A percentile compares a stretch with the other conserved stretches of the same genome.
These are phyloP conservation scores for Colletotrichum costaricense DNA, from an alignment of 2,329 filamentous ascomycete genomes.

Conservation along the genomic window DNA sequence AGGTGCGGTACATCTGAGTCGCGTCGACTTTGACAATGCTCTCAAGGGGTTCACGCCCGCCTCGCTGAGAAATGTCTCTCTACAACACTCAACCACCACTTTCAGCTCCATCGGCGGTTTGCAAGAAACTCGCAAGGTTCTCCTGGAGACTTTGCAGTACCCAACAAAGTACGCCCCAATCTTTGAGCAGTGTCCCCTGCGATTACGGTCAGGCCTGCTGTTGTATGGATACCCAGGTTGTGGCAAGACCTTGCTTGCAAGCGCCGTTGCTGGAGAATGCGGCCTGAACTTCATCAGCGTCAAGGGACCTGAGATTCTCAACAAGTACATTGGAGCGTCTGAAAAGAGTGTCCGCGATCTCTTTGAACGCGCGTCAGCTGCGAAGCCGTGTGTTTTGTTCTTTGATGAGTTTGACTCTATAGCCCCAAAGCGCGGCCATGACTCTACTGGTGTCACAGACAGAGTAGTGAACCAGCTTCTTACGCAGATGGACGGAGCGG, in stretches of 20 bases:
- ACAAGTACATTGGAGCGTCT: slow-evolving; percentile 98
- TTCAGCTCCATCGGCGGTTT: slow-evolving; percentile 94
- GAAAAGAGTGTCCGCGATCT: slow-evolving; percentile 96
- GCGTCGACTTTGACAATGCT: slow-evolving; percentile 84
- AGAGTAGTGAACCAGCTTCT: slow-evolving; percentile 97
- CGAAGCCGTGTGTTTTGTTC: slow-evolving; percentile 93
- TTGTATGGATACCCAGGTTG: slow-evolving; percentile 96
- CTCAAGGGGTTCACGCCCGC: slow-evolving; percentile 94
- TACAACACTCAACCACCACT: slow-evolving; percentile 92
- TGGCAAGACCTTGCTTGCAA: slow-evolving; percentile 95
- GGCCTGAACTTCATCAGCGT: slow-evolving; percentile 98
- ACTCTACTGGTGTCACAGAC: slow-evolving; percentile 98
- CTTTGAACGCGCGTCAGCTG: slow-evolving; percentile 91
- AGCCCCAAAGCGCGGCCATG: slow-evolving; percentile 95
- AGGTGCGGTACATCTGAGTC: slow-evolving; percentile 71
- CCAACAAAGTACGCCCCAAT: slow-evolving; percentile 98
- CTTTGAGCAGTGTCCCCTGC: slow-evolving; percentile 93
- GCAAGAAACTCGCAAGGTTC: slow-evolving; percentile 85
- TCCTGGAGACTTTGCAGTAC: slow-evolving; percentile 95
- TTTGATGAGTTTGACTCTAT: slow-evolving; percentile 99
- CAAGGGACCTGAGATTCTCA: slow-evolving; percentile 97
- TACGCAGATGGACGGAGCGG: slow-evolving; percentile 98
- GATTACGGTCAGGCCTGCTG: slow-evolving; percentile 91
- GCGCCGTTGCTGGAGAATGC: slow-evolving; percentile 96
- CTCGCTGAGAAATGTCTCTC: slow-evolving; percentile 91